These are phyloP conservation scores for Podospora australis DNA, from an alignment of 495 filamentous ascomycete species.

Conservation along the genomic window DNA sequence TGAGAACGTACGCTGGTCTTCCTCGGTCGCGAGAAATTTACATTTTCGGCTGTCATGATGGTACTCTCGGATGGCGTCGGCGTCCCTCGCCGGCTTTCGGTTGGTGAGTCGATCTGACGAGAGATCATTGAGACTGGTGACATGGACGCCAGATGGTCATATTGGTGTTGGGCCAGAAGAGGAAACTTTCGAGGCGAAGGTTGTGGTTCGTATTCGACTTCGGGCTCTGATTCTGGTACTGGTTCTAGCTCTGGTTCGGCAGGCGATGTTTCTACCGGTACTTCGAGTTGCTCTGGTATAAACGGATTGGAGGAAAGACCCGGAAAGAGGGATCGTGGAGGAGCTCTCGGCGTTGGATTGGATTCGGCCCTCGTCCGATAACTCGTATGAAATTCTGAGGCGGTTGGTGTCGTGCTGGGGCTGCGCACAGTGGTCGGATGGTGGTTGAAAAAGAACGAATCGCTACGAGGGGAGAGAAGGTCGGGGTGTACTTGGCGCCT, in stretches of 20 bases:
- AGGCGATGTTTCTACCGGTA: constrained; percentile 2
- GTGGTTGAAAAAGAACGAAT: constrained; percentile 29
- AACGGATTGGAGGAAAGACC: constrained; percentile 30
- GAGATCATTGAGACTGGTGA: constrained; percentile 16
- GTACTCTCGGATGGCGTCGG: constrained; percentile 15
- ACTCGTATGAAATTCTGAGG: constrained; percentile 6
- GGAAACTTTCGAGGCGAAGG: constrained; percentile 17
- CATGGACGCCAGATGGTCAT: constrained; percentile 15
- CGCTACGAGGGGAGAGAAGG: constrained; percentile 38
- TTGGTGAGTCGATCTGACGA: constrained; percentile 14
- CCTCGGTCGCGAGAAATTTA: constrained; percentile 49
- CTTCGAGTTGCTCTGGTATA: constrained; percentile 21
- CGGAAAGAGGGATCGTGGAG: constrained; percentile 23
- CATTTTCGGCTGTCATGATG: constrained; percentile 39
- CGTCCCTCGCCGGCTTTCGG: constrained; percentile 16
- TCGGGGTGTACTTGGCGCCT: constrained; percentile 13
- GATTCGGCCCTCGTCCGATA: constrained; percentile 24
- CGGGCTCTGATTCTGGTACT: neutral
- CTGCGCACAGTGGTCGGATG: constrained; percentile 6
- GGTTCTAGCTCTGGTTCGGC: constrained; percentile 1
- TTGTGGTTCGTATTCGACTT: neutral
- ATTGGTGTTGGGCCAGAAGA: constrained; percentile 22
- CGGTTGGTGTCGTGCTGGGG: constrained; percentile 12
- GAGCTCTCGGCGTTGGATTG: constrained; percentile 14
- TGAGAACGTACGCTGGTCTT: constrained; percentile 41